A percentile compares a stretch with the other conserved stretches of the same genome.
Evolutionary conservation across 1,139 yeast genomes (phyloP).

Genomic region (Nakaseomyces kungkrabaensis): DNA sequence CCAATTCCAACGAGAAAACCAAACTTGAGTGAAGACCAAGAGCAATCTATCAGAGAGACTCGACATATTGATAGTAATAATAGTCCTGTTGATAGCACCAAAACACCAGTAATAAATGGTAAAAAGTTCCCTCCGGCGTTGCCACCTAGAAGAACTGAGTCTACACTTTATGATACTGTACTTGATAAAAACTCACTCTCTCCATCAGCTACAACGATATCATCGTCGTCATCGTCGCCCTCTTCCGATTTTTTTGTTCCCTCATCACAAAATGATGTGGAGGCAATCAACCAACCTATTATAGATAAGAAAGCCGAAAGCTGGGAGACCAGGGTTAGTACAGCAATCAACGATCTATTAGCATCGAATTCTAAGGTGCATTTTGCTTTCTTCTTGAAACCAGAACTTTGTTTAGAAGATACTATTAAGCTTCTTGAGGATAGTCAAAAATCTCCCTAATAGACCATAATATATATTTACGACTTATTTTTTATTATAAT

Average conservation of each 20-base stretch:
- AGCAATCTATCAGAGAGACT: constrained; percentile 10
- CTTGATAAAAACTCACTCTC: not conserved
- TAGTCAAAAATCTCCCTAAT: not conserved
- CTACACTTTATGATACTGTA: constrained; percentile 8
- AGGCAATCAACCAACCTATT: constrained; percentile 5
- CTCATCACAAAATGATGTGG: constrained; percentile 21
- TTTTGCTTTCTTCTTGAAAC: constrained; percentile 26
- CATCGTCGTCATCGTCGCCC: constrained; percentile 5
- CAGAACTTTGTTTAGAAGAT: constrained; percentile 20
- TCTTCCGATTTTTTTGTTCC: constrained; percentile 15
- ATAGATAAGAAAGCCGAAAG: constrained; percentile 35
- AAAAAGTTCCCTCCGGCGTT: constrained; percentile 17
- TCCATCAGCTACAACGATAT: constrained; percentile 3
- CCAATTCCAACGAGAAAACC: constrained; percentile 11
- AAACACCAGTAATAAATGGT: not conserved
- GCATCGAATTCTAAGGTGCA: constrained; percentile 14
- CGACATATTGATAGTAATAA: constrained; percentile 2
- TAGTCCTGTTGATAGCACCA: constrained; percentile 6
- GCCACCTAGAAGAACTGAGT: constrained; percentile 15
- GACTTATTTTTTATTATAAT: too few species aligned
- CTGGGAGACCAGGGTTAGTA: constrained; percentile 35
- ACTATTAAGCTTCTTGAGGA: constrained; percentile 6
- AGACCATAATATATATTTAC: too few species aligned
- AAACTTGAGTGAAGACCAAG: constrained; percentile 10
- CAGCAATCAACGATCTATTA: constrained; percentile 26